Evolutionary conservation across 306 rosid species (phyloP), one percentile per base, ranked within the genome.

Genomic region (Ormosia semicastrata): DNA sequence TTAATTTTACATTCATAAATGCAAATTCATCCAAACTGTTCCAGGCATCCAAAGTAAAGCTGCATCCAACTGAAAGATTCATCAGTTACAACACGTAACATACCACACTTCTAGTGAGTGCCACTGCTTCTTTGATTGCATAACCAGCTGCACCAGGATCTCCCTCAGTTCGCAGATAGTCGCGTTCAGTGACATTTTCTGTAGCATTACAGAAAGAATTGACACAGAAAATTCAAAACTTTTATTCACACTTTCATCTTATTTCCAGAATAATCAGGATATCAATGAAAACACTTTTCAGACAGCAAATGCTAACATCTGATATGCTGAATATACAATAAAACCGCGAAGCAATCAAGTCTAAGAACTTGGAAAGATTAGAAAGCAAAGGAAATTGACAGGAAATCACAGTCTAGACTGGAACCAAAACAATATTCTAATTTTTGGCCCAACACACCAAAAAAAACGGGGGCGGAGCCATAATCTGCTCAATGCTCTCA

Each of bases 141-240:
- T 93, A 95, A 84, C 99, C 99, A 36, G 90, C 89, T 62, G 96
- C 97, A 82, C 92, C 86, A 32, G 98, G 98, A 77, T 93, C 97
- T 50, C 98, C 99, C 80, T 95, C 99, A 2, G 94, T 87, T 77
- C 97, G 91, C 83, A 95, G 86, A 86, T 83, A 93, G 88, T 95
- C 99, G 4, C 96, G 96, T 50, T 90, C 90, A 40, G 86, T 58
- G 71, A 88, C 81, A 81, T 87, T 78, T 73, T 82, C 94, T 85
- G 82, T 75, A 80, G 68, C 49, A 74, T 68, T 24, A 74, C 79
- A 74, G 60, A 62, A 63, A 66, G 65, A 59, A 79, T 73, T 64
- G 5, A 54, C 83, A 86, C 70, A 29, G 37, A 62, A 52, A 57
- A 78, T 52, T 73, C 58, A 68, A 65, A 74, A n/a, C 60, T 56